Conservation (phyloP, 306 rosid genomes). For the Trifolium repens region DNA sequence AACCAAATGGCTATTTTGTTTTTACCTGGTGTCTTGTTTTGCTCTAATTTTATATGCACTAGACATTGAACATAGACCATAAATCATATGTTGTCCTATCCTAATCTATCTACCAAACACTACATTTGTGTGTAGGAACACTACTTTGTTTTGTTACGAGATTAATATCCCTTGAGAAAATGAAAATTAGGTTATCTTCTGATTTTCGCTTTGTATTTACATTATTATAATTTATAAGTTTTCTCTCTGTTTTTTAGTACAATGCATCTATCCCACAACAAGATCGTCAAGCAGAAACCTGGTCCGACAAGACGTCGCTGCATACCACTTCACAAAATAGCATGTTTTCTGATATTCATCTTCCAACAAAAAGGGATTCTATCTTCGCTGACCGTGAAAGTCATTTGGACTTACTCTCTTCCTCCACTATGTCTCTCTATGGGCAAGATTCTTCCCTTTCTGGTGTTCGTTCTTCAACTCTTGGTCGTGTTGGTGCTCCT, state of each 20-base stretch:
- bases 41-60: background rate
- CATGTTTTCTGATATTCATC: slow-evolving; percentile 53
- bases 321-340: slow-evolving; percentile 63
- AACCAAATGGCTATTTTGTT: background rate
- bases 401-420: slow-evolving; percentile 62
- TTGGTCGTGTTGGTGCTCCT: slow-evolving; percentile 79
- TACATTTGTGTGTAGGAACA: slow-evolving; percentile 8
- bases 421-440: slow-evolving; percentile 70
- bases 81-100: background rate
- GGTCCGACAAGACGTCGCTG: slow-evolving; percentile 63
- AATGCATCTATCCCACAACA: slow-evolving; percentile 61
- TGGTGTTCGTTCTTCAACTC: slow-evolving; percentile 68
- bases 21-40: background rate
- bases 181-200: slow-evolving; percentile 17
- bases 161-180: slow-evolving; percentile 19
- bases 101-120: slow-evolving; percentile 15
- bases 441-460: slow-evolving; percentile 70
- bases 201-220: slow-evolving; percentile 20
- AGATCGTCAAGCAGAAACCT: slow-evolving; percentile 67
- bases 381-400: slow-evolving; percentile 63
- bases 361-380: slow-evolving; percentile 70
- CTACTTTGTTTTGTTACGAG: slow-evolving; percentile 31
- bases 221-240: background rate
- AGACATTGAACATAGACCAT: background rate
- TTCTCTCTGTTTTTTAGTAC: slow-evolving; percentile 48